Evolutionary conservation across 2,329 filamentous ascomycete genomes (phyloP), one percentile per base, ranked within the genome.

Genomic region (Beauveria medogensis): DNA sequence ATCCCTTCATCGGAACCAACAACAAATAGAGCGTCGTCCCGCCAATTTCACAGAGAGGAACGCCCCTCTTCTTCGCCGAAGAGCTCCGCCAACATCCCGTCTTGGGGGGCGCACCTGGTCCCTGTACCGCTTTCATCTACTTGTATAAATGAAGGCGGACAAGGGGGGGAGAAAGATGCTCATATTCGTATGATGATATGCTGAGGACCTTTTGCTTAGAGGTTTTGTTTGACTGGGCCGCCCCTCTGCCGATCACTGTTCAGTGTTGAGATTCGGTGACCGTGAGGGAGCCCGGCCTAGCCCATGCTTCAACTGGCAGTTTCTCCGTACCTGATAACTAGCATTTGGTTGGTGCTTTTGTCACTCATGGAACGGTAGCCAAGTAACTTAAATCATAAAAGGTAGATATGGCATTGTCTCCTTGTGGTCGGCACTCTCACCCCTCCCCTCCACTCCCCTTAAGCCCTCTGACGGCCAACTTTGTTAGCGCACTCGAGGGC

Each of bases 221-320:
- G 37, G 41, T 54, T 54, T n/a, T 37, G 34, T 37, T 37, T 37
- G 22, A 24, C 22, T 47, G 44, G 44, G 44, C 44, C 44, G 52
- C 52, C 52, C 54, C 54, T 56, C 43, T 30, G 54, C 54, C 43
- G 54, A 56, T 56, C 54, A 28, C 14, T 34, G 54, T 26, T 54
- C 8, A 41, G 37, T 14, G 20, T 28, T 53, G 24, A 12, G 20
- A 9, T 22, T 47, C 3, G 14, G 46, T 54, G 20, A 47, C 40
- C 26, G 30, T 18, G 12, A 55, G 53, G 34, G 34, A 37, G 34
- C 34, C 34, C 34, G 14, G 34, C 34, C 14, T 16, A 37, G 34
- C 34, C 55, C 55, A 50, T 58, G 44, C 55, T 58, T 58, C 55
- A 58, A 34, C 55, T 40, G 55, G 55, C 46, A 50, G 34, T 57